These are phyloP conservation scores for Leccinellum rugosiceps DNA, from an alignment of 768 basidiomycete genomes.

Conservation along the genomic window DNA sequence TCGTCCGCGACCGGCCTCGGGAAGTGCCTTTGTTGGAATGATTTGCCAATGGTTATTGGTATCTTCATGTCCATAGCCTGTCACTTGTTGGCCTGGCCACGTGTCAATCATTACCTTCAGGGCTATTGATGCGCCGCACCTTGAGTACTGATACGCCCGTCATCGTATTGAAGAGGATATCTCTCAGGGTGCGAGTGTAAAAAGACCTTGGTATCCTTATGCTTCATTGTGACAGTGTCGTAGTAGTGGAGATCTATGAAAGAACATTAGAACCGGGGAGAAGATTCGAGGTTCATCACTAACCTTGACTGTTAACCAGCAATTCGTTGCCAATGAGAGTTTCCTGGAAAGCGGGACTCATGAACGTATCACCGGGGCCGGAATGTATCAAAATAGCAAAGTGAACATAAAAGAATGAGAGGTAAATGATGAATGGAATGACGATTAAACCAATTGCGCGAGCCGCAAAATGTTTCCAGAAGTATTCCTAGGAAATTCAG, in stretches of 20 bases:
- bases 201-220: conserved; percentile 91
- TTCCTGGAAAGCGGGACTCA: conserved; percentile 98
- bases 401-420: conserved; percentile 95
- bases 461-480: conserved; percentile 85
- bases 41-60: conserved; percentile 96
- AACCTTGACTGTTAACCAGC: conserved; percentile 88
- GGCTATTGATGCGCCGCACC: conserved; percentile 38
- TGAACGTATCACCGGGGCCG: conserved; percentile 92
- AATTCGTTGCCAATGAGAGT: conserved; percentile 90
- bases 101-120: background rate
- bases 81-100: conserved; percentile 83
- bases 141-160: conserved; percentile 93
- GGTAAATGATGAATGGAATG: conserved; percentile 86
- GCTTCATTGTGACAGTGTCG: conserved; percentile 82
- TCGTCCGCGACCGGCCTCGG: conserved; percentile 89
- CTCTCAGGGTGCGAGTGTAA: conserved; percentile 89
- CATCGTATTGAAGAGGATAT: conserved; percentile 93
- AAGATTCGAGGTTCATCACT: conserved; percentile 12
- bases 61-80: conserved; percentile 92
- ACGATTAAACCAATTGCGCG: conserved; percentile 81
- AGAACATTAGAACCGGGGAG: background rate
- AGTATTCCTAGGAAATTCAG: conserved; percentile 60
- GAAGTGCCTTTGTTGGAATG: conserved; percentile 91
- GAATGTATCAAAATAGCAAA: conserved; percentile 85
- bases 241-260: conserved; percentile 88